Conservation (phyloP, 2,329 filamentous ascomycete species). For the Lachnellula arida region DNA sequence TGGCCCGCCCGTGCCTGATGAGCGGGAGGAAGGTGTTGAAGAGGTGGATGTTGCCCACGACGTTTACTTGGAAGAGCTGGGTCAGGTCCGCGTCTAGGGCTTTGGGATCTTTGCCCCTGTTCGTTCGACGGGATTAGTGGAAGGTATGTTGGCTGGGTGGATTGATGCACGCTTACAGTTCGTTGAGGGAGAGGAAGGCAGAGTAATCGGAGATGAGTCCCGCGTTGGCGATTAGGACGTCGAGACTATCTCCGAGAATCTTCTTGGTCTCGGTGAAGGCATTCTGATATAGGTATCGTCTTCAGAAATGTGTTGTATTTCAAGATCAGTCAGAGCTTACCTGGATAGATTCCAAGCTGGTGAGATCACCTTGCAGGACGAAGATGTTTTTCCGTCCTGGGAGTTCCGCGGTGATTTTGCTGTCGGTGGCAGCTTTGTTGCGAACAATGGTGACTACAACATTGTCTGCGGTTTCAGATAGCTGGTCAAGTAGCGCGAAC, state of each 20-base stretch:
- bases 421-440: background rate
- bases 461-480: background rate
- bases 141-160: background rate
- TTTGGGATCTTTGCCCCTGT: background rate
- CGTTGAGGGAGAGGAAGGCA: background rate
- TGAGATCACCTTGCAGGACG: background rate
- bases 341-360: background rate
- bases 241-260: background rate
- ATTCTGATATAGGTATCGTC: background rate
- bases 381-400: background rate
- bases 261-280: background rate
- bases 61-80: background rate
- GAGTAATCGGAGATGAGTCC: background rate
- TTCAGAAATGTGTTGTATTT: background rate
- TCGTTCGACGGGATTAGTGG: background rate
- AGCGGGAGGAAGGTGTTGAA: background rate
- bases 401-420: background rate
- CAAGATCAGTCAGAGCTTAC: background rate
- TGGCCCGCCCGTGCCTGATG: background rate
- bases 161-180: background rate
- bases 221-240: background rate
- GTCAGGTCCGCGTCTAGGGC: background rate
- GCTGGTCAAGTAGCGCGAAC: background rate
- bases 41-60: background rate
- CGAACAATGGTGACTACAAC: background rate